Evolutionary conservation across 176 grass and related monocot species (phyloP), one percentile per base, ranked within the genome.

Genomic region (Phyllostachys edulis): DNA sequence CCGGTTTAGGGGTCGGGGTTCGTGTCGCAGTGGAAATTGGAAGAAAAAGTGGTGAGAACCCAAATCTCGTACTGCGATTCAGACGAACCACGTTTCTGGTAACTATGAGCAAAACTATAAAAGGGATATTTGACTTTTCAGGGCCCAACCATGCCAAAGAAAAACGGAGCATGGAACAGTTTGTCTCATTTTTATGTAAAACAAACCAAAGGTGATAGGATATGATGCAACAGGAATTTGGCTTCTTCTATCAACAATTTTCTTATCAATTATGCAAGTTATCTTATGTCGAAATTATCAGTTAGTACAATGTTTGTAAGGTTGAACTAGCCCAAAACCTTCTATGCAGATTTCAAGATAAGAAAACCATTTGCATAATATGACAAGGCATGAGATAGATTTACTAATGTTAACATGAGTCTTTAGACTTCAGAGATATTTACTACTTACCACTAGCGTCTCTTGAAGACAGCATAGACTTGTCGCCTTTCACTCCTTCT

Each of bases 401-500:
- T 61, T 69, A 75, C 27, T 50, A n/a, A 50, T 34, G 26, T 85
- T 54, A 80, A 62, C 27, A 44, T 7, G 67, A 66, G 26, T 86
- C 3, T 66, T 73, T 26, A 41, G 59, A 24, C 3, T 66, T 73
- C 37, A 36, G 59, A 24, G 32, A 49, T 59, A 62, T 37, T 52
- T 63, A 89, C 29, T 60, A 87, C 93, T 76, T 90, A 98, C 96
- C 96, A 77, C 49, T 80, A 0, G 75, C 82, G 47, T 97, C 95
- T 90, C 92, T 93, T 73, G 95, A 98, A 79, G 92, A 87, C 29
- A 88, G 47, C 86, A 93, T 79, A 29, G 90, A 89, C 67, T 90
- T 97, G 81, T 97, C 92, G 6, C 76, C 86, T 84, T 94, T 93
- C 5, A 71, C 78, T 84, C 79, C 91, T 41, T 78, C 84, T 72